phyloP scores from a whole-genome alignment of 805 yeast species.

The Candida peoriensis region DNA sequence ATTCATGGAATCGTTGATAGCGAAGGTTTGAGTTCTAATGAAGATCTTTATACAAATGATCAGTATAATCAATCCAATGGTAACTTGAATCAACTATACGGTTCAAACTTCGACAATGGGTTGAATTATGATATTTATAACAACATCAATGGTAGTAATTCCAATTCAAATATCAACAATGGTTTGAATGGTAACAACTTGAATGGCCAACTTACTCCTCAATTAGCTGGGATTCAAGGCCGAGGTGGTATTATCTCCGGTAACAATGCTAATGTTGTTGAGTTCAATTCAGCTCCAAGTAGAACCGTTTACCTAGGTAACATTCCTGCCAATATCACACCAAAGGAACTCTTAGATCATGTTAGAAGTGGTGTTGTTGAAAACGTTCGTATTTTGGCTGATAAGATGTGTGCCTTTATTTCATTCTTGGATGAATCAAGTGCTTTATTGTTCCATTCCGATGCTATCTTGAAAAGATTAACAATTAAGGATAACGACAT shows the following conservation, averaged over 20 bases:
- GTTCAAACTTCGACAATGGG: neutral
- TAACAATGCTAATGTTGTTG: conserved; percentile 9
- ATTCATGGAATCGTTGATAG: neutral
- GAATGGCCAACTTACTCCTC: neutral
- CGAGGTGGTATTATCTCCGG: no score
- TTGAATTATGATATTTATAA: neutral
- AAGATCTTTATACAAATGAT: conserved; percentile 5
- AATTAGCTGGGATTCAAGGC: neutral
- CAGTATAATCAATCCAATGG: neutral
- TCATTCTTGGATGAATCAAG: conserved; percentile 86
- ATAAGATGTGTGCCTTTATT: conserved; percentile 84
- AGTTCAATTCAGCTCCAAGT: conserved; percentile 50
- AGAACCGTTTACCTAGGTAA: conserved; percentile 90
- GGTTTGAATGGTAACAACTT: neutral
- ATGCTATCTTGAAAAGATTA: conserved; percentile 80
- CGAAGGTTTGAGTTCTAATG: neutral
- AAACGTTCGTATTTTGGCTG: conserved; percentile 69
- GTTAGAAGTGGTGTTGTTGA: conserved; percentile 90
- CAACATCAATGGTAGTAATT: neutral
- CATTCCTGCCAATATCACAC: conserved; percentile 73
- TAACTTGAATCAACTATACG: neutral
- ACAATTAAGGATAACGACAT: conserved; percentile 77
- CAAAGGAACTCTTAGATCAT: conserved; percentile 80
- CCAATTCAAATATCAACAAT: neutral
- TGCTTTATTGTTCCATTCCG: conserved; percentile 89